Conservation (phyloP, 75 land plant species). For the Ceratopteris richardii region DNA sequence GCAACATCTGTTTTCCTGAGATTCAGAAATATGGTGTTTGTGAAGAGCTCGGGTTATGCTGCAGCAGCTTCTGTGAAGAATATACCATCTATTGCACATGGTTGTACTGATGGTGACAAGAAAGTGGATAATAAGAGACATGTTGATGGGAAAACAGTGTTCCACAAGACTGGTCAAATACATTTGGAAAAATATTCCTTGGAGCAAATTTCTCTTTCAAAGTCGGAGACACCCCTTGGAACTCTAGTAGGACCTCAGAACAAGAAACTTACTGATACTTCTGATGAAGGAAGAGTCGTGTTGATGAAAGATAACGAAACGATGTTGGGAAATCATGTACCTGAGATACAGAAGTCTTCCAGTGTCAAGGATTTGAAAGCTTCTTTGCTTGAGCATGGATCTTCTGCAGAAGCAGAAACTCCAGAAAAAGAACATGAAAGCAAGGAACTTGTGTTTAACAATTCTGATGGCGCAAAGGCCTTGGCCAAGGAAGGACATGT, state of each 20-base stretch:
- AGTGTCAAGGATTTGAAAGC: too few relatives aligned
- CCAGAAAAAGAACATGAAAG: too few relatives aligned
- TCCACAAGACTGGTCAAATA: too few relatives aligned
- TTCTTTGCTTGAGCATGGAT: too few relatives aligned
- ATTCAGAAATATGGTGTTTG: conserved; percentile 2
- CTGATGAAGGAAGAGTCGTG: not conserved
- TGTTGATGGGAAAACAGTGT: not conserved
- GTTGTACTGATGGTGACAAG: not conserved
- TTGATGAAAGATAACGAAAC: too few relatives aligned
- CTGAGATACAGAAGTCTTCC: too few relatives aligned
- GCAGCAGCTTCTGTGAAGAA: not conserved
- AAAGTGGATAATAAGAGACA: not conserved
- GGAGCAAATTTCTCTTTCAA: not conserved
- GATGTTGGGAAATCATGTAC: too few relatives aligned
- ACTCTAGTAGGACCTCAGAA: too few relatives aligned
- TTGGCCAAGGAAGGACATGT: too few relatives aligned
- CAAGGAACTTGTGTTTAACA: too few relatives aligned
- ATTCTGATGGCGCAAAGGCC: not conserved
- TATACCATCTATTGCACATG: not conserved
- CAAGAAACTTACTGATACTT: too few relatives aligned
- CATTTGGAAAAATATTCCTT: not conserved
- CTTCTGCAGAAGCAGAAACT: too few relatives aligned
- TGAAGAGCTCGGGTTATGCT: conserved; percentile 6
- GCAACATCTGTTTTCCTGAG: not conserved
- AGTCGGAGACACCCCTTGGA: not conserved